A percentile compares a stretch with the other conserved stretches of the same genome.
Evolutionary conservation across 352 stramenopile genomes (phyloP).

Genomic region (Globisporangium radiosum): DNA sequence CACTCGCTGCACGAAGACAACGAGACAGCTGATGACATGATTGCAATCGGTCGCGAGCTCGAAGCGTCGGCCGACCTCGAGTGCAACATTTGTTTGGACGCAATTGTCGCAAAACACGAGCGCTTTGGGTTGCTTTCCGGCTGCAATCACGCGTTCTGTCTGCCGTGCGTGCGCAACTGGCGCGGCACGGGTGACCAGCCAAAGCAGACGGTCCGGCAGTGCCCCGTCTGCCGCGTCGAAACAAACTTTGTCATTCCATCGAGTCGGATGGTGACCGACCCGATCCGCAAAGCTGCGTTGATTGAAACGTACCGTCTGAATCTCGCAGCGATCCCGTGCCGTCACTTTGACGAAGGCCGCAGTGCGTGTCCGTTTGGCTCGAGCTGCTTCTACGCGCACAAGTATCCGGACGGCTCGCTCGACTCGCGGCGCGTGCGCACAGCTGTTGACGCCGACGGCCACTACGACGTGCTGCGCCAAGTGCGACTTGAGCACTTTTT

Average conservation of each 20-base stretch:
- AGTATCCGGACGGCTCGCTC: conserved; percentile 55
- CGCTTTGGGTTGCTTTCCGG: conserved; percentile 79
- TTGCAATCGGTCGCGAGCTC: conserved; percentile 55
- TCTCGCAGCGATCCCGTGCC: conserved; percentile 69
- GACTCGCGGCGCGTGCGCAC: conserved; percentile 61
- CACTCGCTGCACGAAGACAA: conserved; percentile 45
- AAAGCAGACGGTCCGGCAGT: conserved; percentile 77
- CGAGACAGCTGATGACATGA: conserved; percentile 41
- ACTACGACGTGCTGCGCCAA: conserved; percentile 73
- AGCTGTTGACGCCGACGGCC: conserved; percentile 58
- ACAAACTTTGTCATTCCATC: conserved; percentile 83
- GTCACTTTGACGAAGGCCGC: conserved; percentile 78
- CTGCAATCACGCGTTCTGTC: conserved; percentile 79
- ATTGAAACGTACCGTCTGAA: conserved; percentile 72
- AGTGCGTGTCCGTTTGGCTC: conserved; percentile 81
- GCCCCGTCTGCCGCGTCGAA: conserved; percentile 67
- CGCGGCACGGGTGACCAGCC: conserved; percentile 48
- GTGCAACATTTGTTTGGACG: conserved; percentile 85
- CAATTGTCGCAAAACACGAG: conserved; percentile 62
- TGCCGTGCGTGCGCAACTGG: conserved; percentile 81
- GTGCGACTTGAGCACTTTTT: conserved; percentile 69
- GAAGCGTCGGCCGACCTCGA: conserved; percentile 59
- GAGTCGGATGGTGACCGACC: conserved; percentile 66
- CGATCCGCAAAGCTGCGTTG: conserved; percentile 57
- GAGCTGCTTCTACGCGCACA: conserved; percentile 84